Base-by-base conservation (phyloP, 208 protist species). In the Histomonas meleagridis region DNA sequence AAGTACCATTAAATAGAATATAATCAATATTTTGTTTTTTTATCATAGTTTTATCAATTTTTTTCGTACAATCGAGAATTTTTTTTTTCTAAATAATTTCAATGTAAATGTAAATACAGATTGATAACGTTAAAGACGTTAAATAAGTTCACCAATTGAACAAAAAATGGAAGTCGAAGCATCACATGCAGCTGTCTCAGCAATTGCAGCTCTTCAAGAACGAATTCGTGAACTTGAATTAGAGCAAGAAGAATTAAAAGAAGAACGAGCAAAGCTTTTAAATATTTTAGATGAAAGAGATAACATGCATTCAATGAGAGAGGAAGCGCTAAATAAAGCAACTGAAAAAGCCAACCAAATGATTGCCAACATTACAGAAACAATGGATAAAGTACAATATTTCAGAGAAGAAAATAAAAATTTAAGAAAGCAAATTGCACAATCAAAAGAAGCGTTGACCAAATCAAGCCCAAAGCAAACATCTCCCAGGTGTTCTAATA, bases 151-250 rank as follows among this genome's bases (percentile, higher is more conserved):
- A n/a, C n/a, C n/a, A n/a, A n/a, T n/a, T n/a, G n/a, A n/a, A n/a
- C n/a, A n/a, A 81, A 14, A 51, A 81, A 81, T 81, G 70, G 70
- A 81, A 81, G 40, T 43, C n/a, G 70, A 81, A 81, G 70, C 70
- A 51, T 81, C 70, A 12, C 9, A 35, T 23, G 70, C 70, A 1
- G 70, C 70, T n/a, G 51, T 81, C 35, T 35, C 70, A 10, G 70
- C 70, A 51, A 81, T 81, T 51, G 70, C 70, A 28, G 70, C 70
- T 51, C 51, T 81, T 7, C 70, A 81, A 51, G n/a, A 81, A 51
- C 1, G 70, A 51, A 43, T 81, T 28, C 48, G 23, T 18, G 70
- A 81, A 81, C 43, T 81, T 12, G 70, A 81, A 51, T 14, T 32
- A 16, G 35, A 51, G n/a, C 5, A 81, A 51, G 43, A 2, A 16